phyloP scores from a whole-genome alignment of 2,329 filamentous ascomycete species.

The Aspergillus sclerotialis region DNA sequence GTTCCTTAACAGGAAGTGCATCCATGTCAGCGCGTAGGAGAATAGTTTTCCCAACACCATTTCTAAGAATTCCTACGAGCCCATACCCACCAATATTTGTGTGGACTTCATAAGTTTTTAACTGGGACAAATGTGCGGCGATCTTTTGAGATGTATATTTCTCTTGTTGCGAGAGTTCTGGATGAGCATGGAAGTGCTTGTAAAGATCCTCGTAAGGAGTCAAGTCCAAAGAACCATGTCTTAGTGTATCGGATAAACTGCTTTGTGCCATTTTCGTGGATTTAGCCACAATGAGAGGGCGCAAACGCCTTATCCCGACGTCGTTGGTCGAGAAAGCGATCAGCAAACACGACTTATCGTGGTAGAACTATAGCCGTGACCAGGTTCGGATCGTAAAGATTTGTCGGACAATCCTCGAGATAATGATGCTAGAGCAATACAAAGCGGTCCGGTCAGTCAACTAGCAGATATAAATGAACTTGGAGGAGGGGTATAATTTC shows the following conservation, averaged over 20 bases:
- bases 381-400: no score
- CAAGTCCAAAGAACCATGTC: slow-evolving; percentile 23
- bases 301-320: no score
- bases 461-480: no score
- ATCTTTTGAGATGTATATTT: slow-evolving; percentile 45
- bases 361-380: no score
- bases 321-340: no score
- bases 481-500: no score
- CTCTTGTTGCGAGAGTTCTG: slow-evolving; percentile 55
- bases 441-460: no score
- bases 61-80: slow-evolving; percentile 36
- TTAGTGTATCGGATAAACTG: slow-evolving; percentile 15
- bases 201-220: slow-evolving; percentile 48
- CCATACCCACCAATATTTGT: slow-evolving; percentile 42
- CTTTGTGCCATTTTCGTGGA: slow-evolving; percentile 18
- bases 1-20: slow-evolving; percentile 43
- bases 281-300: no score
- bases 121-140: slow-evolving; percentile 32
- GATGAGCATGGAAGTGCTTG: slow-evolving; percentile 52
- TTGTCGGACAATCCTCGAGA: no score
- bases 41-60: slow-evolving; percentile 38
- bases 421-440: no score
- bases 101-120: slow-evolving; percentile 31
- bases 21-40: slow-evolving; percentile 46
- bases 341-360: no score